Conservation (phyloP, 2,329 filamentous ascomycete genomes). For the Fusarium equiseti region DNA sequence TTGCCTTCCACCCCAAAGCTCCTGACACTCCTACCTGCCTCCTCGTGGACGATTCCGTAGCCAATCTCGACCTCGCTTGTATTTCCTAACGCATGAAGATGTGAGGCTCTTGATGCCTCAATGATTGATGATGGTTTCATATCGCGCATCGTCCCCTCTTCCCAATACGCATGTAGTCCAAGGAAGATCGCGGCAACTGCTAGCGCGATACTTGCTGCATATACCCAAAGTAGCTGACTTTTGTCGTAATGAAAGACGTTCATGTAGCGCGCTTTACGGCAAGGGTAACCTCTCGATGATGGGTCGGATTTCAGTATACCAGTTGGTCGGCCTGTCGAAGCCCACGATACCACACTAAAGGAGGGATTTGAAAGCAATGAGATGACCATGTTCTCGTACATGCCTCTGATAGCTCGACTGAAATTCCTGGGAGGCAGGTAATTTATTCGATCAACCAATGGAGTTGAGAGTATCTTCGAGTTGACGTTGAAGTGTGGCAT, state of each 20-base stretch:
- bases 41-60: no score
- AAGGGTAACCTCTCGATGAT: neutral
- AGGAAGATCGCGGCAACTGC: fast-evolving
- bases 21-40: no score
- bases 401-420: fast-evolving
- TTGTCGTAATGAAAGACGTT: no score
- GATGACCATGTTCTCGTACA: conserved; percentile 15
- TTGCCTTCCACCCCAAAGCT: neutral
- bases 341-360: neutral
- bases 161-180: fast-evolving
- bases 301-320: neutral
- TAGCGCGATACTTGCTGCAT: neutral
- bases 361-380: neutral
- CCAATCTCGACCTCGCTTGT: fast-evolving
- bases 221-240: neutral
- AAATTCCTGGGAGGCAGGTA: neutral
- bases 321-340: no score
- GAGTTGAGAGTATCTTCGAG: conserved; percentile 3
- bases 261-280: no score
- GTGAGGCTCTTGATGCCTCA: neutral
- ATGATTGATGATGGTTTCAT: conserved; percentile 20
- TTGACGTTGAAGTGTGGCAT: neutral
- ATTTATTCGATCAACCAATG: conserved; percentile 13
- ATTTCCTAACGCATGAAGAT: fast-evolving
- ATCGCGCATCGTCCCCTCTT: conserved; percentile 12